phyloP scores from a whole-genome alignment of 139 green algal genomes.

The Monoraphidium neglectum region DNA sequence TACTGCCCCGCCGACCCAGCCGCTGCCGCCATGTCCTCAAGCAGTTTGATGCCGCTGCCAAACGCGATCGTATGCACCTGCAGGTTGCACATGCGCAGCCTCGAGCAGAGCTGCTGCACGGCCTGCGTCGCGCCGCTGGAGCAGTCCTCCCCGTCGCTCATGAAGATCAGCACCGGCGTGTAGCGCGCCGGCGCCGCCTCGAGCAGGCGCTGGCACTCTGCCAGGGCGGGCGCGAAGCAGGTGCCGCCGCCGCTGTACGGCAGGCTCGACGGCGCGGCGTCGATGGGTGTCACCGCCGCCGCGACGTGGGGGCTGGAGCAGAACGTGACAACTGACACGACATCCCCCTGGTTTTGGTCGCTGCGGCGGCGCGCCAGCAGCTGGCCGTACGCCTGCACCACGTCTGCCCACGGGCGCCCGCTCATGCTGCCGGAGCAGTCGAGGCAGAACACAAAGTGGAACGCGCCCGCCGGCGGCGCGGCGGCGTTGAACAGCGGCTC shows the following conservation, averaged over 20 bases:
- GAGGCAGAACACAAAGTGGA: constrained; percentile 52
- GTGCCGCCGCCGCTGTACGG: constrained; percentile 19
- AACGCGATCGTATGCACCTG: constrained; percentile 51
- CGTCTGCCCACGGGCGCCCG: constrained; percentile 34
- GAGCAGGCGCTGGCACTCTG: not conserved
- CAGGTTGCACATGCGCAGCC: constrained; percentile 21
- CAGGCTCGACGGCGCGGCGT: not conserved
- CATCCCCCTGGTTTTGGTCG: constrained; percentile 33
- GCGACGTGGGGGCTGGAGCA: not conserved
- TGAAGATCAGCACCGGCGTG: constrained; percentile 45
- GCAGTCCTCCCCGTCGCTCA: constrained; percentile 40
- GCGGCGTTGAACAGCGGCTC: constrained; percentile 32
- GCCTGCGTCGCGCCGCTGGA: not conserved
- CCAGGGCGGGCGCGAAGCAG: constrained; percentile 25
- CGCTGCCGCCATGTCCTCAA: constrained; percentile 34
- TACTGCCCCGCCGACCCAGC: constrained; percentile 33
- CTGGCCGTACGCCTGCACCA: constrained; percentile 27
- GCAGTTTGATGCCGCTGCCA: constrained; percentile 12
- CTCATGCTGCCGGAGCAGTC: constrained; percentile 40
- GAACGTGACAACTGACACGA: constrained; percentile 40
- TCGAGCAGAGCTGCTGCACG: constrained; percentile 2
- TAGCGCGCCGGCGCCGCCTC: constrained; percentile 16
- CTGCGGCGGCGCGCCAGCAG: constrained; percentile 25
- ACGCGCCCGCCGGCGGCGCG: constrained; percentile 29
- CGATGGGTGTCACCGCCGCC: not conserved